Conservation (phyloP, 108 stramenopile species). For the Chaetoceros muelleri region DNA sequence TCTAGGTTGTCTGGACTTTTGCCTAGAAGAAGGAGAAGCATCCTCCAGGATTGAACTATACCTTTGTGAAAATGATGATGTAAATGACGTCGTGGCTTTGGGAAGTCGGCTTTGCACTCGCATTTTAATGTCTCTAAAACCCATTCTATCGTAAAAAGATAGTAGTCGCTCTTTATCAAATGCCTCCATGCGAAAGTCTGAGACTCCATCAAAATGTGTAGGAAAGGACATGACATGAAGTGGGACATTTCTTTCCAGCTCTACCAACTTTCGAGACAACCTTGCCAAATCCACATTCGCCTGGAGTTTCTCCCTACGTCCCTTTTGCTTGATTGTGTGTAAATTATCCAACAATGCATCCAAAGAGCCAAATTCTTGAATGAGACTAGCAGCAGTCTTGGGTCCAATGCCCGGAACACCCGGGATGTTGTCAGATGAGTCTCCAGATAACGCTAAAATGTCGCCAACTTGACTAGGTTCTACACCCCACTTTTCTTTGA, state of each 20-base stretch:
- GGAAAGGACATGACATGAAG: conserved; percentile 19
- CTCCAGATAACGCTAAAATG: conserved; percentile 78
- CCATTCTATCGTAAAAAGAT: conserved; percentile 51
- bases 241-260: conserved; percentile 26
- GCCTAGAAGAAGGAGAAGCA: conserved; percentile 20
- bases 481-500: conserved; percentile 73
- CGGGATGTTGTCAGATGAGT: conserved; percentile 78
- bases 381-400: conserved; percentile 67
- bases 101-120: conserved; percentile 22
- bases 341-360: conserved; percentile 39
- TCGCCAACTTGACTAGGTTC: conserved; percentile 58
- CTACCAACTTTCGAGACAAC: conserved; percentile 35
- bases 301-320: conserved; percentile 48
- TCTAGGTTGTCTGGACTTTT: too few relatives aligned
- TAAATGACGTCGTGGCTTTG: too few relatives aligned
- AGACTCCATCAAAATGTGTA: conserved; percentile 1
- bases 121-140: conserved; percentile 32
- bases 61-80: conserved; percentile 16
- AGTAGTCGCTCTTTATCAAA: conserved; percentile 38
- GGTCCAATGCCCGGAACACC: conserved; percentile 85
- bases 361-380: conserved; percentile 58
- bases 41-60: conserved; percentile 23
- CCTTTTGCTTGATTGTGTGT: conserved; percentile 48
- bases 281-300: conserved; percentile 35
- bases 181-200: conserved; percentile 32